Percentiles rank a stretch among this genome's conserved stretches.
phyloP scores from a whole-genome alignment of 306 rosid species.

The Quercus aquifolioides region DNA sequence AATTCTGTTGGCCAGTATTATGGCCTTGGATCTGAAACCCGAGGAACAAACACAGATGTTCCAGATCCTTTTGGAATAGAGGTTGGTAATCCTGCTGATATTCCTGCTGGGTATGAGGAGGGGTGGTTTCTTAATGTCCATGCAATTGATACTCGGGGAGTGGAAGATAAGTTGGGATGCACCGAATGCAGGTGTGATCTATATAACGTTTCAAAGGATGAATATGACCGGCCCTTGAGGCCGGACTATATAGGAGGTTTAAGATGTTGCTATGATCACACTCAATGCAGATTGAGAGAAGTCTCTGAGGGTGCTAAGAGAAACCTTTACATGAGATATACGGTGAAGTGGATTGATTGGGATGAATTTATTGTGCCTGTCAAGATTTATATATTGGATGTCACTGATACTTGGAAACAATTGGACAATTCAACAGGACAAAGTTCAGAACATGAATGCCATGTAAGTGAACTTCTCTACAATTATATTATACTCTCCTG shows the following conservation, averaged over 20 bases:
- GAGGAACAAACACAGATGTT: constrained; percentile 46
- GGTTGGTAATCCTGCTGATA: constrained; percentile 48
- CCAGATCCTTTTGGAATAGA: constrained; percentile 74
- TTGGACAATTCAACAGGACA: constrained; percentile 9
- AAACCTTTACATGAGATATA: constrained; percentile 62
- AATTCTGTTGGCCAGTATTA: constrained; percentile 34
- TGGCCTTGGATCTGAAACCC: constrained; percentile 72
- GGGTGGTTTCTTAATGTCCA: constrained; percentile 67
- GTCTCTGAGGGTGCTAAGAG: constrained; percentile 44
- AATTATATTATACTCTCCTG: neutral
- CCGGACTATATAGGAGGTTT: constrained; percentile 58
- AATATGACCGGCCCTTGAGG: constrained; percentile 29
- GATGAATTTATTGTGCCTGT: constrained; percentile 53
- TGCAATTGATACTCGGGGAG: constrained; percentile 73
- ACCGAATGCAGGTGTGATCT: constrained; percentile 66
- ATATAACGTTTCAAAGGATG: constrained; percentile 53
- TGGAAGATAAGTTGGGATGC: constrained; percentile 53
- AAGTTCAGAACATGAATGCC: constrained; percentile 37
- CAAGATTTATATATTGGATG: constrained; percentile 60
- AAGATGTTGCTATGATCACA: constrained; percentile 50
- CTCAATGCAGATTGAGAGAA: constrained; percentile 51
- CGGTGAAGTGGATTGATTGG: constrained; percentile 80
- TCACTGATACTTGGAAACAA: constrained; percentile 46
- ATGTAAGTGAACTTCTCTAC: constrained; percentile 30
- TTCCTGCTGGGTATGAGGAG: constrained; percentile 69